Conservation (phyloP, 768 basidiomycete genomes). For the Rickenella mellea region DNA sequence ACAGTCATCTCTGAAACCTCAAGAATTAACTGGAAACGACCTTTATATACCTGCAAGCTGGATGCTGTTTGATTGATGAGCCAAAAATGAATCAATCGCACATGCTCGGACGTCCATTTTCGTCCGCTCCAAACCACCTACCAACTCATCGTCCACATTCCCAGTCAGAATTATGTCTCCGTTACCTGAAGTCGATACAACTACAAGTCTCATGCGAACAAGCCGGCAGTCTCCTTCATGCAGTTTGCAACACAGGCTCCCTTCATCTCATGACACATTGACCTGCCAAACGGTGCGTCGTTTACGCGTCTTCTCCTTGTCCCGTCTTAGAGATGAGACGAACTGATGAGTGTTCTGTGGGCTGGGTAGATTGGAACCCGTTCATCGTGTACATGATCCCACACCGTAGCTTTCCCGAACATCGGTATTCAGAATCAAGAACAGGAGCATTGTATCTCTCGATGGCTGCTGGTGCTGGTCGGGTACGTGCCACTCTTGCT, state of each 20-base stretch:
- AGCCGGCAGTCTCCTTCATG: constrained; percentile 54
- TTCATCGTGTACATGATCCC: constrained; percentile 52
- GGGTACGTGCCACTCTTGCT: constrained; percentile 32
- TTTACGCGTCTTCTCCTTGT: too few relatives aligned
- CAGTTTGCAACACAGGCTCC: constrained; percentile 47
- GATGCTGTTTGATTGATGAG: too few relatives aligned
- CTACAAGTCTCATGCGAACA: constrained; percentile 43
- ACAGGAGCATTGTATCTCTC: constrained; percentile 51
- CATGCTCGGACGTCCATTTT: too few relatives aligned
- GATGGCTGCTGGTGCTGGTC: constrained; percentile 38
- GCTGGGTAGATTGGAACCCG: constrained; percentile 53
- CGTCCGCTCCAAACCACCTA: too few relatives aligned
- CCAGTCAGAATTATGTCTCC: constrained; percentile 40
- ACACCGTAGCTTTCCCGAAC: constrained; percentile 49
- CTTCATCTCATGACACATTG: constrained; percentile 66
- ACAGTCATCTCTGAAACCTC: too few relatives aligned
- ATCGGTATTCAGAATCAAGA: constrained; percentile 77
- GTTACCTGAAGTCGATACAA: constrained; percentile 60
- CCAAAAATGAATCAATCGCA: too few relatives aligned
- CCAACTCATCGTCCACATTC: not conserved
- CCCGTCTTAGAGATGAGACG: too few relatives aligned
- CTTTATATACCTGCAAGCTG: too few relatives aligned
- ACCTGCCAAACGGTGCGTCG: constrained; percentile 78
- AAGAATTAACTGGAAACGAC: too few relatives aligned
- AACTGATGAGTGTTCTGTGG: too few relatives aligned